These are phyloP conservation scores for Claviceps digitariae DNA, from an alignment of 2,329 filamentous ascomycete genomes.

Conservation along the genomic window DNA sequence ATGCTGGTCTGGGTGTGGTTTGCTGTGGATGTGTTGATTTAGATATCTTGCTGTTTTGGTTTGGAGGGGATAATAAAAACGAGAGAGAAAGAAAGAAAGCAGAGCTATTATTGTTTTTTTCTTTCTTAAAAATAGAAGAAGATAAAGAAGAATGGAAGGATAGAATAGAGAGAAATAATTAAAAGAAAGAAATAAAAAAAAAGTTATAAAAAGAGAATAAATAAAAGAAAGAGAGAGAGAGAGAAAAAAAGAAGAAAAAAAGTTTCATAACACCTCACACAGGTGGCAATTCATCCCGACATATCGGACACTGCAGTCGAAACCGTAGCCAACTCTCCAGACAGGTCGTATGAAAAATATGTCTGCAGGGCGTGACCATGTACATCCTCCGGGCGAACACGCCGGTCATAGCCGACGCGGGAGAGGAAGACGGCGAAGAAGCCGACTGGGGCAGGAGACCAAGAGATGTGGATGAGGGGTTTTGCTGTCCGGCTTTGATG, in stretches of 20 bases:
- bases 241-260: neutral
- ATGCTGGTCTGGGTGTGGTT: too few relatives aligned
- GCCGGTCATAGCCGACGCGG: slow-evolving; percentile 36
- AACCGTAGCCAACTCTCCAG: slow-evolving; percentile 95
- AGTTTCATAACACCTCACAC: slow-evolving; percentile 35
- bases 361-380: slow-evolving; percentile 94
- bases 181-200: neutral
- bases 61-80: too few relatives aligned
- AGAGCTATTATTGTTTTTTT: too few relatives aligned
- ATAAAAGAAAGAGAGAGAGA: neutral
- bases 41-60: too few relatives aligned
- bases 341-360: slow-evolving; percentile 88
- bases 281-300: slow-evolving; percentile 76
- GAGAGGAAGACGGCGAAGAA: neutral
- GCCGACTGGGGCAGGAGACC: too few relatives aligned
- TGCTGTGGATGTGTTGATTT: too few relatives aligned
- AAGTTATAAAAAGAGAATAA: neutral
- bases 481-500: slow-evolving; percentile 43
- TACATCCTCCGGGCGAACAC: slow-evolving; percentile 71
- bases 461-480: neutral
- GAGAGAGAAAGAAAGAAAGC: too few relatives aligned
- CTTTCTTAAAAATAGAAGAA: too few relatives aligned
- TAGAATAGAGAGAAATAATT: too few relatives aligned
- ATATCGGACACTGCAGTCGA: slow-evolving; percentile 86
- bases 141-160: too few relatives aligned